Evolutionary conservation across 2,329 filamentous ascomycete species (phyloP).

Genomic region (Aspergillus oerlinghausenensis): DNA sequence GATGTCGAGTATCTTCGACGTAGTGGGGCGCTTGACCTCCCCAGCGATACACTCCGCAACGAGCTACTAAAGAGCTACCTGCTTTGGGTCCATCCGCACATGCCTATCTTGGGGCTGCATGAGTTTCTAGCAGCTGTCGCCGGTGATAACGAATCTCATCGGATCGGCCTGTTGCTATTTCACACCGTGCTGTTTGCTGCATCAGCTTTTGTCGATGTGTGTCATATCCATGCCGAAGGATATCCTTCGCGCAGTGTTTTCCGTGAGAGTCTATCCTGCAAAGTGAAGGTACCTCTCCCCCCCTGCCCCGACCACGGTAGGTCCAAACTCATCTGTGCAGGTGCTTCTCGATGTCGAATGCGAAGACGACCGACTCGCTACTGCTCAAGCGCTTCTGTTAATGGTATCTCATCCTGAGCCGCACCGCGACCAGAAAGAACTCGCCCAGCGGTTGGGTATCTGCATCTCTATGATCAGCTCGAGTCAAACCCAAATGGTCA

Average conservation of each 20-base stretch:
- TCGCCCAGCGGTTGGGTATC: constrained; percentile 4
- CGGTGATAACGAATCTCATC: neutral
- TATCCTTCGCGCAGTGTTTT: constrained; percentile 1
- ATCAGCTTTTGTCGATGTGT: constrained; percentile 3
- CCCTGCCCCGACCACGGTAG: neutral
- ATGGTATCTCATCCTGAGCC: constrained; percentile 4
- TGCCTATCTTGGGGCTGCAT: constrained; percentile 4
- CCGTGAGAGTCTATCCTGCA: neutral
- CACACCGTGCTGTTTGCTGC: constrained; percentile 9
- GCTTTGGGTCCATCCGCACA: constrained; percentile 5
- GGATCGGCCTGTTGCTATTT: constrained; percentile 6
- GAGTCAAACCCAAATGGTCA: neutral
- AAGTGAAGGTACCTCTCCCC: neutral
- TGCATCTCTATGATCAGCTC: constrained; percentile 5
- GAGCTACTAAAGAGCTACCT: constrained; percentile 5
- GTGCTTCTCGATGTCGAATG: constrained; percentile 3
- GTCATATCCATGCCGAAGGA: constrained; percentile 2
- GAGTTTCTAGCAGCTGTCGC: constrained; percentile 1
- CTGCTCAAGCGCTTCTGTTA: constrained; percentile 2
- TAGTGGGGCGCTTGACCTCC: constrained; percentile 3
- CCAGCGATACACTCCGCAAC: neutral
- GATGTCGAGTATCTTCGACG: constrained; percentile 3
- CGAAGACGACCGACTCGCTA: constrained; percentile 6
- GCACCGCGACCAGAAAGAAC: constrained; percentile 1
- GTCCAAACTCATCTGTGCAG: neutral